Conservation (phyloP, 768 basidiomycete species). For the Gymnopilus junonius region DNA sequence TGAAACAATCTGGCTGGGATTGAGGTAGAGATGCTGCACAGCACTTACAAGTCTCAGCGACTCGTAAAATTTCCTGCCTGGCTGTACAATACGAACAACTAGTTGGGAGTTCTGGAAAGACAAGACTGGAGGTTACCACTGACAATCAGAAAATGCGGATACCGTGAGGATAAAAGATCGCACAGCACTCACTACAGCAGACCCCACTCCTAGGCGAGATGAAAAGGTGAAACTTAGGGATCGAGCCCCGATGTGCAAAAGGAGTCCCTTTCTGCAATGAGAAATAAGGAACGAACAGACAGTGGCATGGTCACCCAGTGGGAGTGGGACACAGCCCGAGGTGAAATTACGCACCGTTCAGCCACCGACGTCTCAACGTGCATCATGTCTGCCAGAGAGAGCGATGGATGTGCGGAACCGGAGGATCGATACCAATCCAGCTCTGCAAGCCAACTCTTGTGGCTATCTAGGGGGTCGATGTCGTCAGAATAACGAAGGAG, state of each 20-base stretch:
- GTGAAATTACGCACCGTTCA: constrained; percentile 16
- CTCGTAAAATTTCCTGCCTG: neutral
- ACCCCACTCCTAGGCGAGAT: neutral
- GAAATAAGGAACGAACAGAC: neutral
- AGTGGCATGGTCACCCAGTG: constrained; percentile 1
- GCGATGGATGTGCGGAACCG: neutral
- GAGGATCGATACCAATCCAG: neutral
- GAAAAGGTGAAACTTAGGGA: neutral
- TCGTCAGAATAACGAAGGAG: neutral
- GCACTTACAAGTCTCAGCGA: neutral
- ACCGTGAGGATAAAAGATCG: neutral
- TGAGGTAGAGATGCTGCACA: neutral
- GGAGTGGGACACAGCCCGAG: neutral
- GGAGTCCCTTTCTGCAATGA: neutral
- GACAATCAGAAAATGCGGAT: neutral
- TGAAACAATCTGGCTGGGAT: too few relatives aligned
- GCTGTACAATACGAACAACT: neutral
- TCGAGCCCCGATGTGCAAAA: neutral
- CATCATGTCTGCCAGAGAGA: neutral
- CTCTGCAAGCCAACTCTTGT: neutral
- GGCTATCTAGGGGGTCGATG: neutral
- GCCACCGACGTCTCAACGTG: neutral
- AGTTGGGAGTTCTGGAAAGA: too few relatives aligned
- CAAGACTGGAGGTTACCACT: too few relatives aligned
- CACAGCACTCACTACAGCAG: neutral